Conservation (phyloP, 176 grass and related monocot species). For the Bromus sterilis region DNA sequence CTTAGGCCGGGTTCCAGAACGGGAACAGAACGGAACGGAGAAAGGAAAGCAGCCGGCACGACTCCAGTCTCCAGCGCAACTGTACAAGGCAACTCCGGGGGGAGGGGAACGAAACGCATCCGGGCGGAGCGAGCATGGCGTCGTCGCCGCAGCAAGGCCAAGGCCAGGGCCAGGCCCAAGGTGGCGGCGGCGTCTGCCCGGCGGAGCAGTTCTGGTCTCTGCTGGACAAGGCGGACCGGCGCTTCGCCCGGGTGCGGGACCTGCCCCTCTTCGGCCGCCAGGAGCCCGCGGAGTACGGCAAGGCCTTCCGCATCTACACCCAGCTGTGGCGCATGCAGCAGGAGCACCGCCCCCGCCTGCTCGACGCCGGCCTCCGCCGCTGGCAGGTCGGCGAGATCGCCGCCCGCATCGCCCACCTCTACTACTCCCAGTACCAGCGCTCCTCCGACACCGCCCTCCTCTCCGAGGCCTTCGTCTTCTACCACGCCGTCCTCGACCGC, state of each 20-base stretch:
- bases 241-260: constrained; percentile 82
- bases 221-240: constrained; percentile 92
- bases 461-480: constrained; percentile 88
- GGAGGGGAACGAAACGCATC: constrained; percentile 9
- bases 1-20: neutral
- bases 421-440: constrained; percentile 94
- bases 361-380: constrained; percentile 71
- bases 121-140: constrained; percentile 23
- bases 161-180: neutral
- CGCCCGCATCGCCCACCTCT: constrained; percentile 84
- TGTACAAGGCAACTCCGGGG: neutral
- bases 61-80: neutral
- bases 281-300: constrained; percentile 64
- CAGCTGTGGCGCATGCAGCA: constrained; percentile 88
- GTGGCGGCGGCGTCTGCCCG: constrained; percentile 19
- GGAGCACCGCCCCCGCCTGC: constrained; percentile 73
- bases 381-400: constrained; percentile 97
- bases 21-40: neutral
- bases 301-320: constrained; percentile 93
- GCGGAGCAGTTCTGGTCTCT: constrained; percentile 84
- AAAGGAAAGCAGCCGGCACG: neutral
- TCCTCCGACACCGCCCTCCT: constrained; percentile 69
- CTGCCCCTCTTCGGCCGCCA: constrained; percentile 65
- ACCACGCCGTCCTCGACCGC: constrained; percentile 86
- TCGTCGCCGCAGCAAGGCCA: constrained; percentile 34